phyloP scores from a whole-genome alignment of 116 monocot species.

The Posidonia oceanica region DNA sequence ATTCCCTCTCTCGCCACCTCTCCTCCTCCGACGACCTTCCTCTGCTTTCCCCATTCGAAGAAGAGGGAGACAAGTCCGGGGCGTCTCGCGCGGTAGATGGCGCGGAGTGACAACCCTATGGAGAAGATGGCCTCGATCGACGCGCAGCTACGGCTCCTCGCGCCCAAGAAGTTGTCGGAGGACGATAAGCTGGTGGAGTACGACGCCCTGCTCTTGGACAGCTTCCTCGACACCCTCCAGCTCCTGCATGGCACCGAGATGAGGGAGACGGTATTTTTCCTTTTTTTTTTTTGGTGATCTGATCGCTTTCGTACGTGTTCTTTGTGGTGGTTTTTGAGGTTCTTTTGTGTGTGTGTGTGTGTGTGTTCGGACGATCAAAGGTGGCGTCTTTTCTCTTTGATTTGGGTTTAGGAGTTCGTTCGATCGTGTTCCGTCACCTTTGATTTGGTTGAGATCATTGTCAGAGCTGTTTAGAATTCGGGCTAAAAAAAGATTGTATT shows the following conservation, averaged over 20 bases:
- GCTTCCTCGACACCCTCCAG: conserved; percentile 88
- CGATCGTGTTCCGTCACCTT: too few relatives aligned
- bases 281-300: background rate
- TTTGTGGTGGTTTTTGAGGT: background rate
- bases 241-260: conserved; percentile 76
- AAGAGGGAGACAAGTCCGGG: background rate
- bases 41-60: background rate
- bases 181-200: conserved; percentile 97
- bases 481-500: too few relatives aligned
- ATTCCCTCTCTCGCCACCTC: too few relatives aligned
- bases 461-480: too few relatives aligned
- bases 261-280: conserved; percentile 54
- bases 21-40: too few relatives aligned
- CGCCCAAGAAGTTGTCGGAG: conserved; percentile 85
- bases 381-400: too few relatives aligned
- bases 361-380: too few relatives aligned
- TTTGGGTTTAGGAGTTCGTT: too few relatives aligned
- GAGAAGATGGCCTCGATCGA: conserved; percentile 90
- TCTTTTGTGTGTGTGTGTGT: too few relatives aligned
- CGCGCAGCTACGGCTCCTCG: conserved; percentile 78
- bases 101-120: conserved; percentile 18
- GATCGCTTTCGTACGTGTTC: background rate
- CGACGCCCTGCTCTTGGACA: conserved; percentile 84
- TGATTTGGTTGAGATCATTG: too few relatives aligned
- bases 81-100: conserved; percentile 10